These are phyloP conservation scores for Russula virescens DNA, from an alignment of 768 basidiomycete genomes.

Conservation along the genomic window DNA sequence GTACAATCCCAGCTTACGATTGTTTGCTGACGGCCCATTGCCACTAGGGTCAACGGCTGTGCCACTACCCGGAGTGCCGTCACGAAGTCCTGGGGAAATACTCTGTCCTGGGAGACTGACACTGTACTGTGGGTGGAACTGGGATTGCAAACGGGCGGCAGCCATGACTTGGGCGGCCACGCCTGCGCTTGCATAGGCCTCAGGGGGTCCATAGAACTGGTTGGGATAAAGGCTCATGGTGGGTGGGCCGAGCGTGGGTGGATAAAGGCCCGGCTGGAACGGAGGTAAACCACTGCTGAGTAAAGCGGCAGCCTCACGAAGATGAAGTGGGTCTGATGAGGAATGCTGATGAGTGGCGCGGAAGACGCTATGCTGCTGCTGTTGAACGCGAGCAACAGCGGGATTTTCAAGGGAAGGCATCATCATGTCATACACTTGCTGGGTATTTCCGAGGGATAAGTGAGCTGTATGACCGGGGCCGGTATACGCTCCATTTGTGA, in stretches of 20 bases:
- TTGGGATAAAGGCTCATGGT: constrained; percentile 59
- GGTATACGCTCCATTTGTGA: constrained; percentile 41
- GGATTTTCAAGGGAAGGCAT: constrained; percentile 50
- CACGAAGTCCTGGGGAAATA: constrained; percentile 14
- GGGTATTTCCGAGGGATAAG: constrained; percentile 65
- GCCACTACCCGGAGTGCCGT: constrained; percentile 27
- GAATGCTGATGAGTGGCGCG: constrained; percentile 76
- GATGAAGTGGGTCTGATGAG: constrained; percentile 71
- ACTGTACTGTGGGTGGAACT: constrained; percentile 48
- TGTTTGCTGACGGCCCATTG: constrained; percentile 81
- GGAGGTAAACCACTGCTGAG: constrained; percentile 52
- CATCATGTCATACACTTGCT: constrained; percentile 74
- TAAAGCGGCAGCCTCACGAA: constrained; percentile 66
- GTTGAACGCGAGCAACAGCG: constrained; percentile 70
- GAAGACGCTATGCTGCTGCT: constrained; percentile 73
- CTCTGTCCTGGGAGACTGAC: constrained; percentile 24
- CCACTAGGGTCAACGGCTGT: constrained; percentile 31
- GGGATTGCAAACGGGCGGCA: constrained; percentile 50
- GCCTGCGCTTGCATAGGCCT: constrained; percentile 48
- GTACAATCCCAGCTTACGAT: constrained; percentile 84
- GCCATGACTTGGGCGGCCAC: constrained; percentile 53
- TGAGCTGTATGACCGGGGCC: constrained; percentile 52
- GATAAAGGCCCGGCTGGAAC: constrained; percentile 56
- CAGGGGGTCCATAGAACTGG: constrained; percentile 63
- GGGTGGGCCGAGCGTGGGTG: constrained; percentile 37